phyloP scores from a whole-genome alignment of 2,329 filamentous ascomycete genomes.

The Aspergillus pseudotamarii region DNA sequence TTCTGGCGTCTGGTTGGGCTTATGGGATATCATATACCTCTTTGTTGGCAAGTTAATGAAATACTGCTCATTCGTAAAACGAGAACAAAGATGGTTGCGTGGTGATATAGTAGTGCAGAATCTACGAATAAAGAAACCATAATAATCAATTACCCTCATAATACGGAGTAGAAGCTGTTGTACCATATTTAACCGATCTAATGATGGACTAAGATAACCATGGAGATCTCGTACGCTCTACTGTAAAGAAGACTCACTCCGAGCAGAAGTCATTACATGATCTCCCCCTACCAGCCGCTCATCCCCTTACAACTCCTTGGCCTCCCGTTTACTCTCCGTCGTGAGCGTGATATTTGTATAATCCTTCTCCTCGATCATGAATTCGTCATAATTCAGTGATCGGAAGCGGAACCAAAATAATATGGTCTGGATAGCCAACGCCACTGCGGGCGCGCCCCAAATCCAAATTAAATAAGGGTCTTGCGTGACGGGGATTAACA shows the following conservation, averaged over 20 bases:
- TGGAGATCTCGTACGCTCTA: too few species aligned
- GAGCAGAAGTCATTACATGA: too few species aligned
- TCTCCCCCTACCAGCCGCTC: background rate
- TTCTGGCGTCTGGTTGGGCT: background rate
- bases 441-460: background rate
- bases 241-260: too few species aligned
- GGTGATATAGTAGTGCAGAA: background rate
- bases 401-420: background rate
- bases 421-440: background rate
- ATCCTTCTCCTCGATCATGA: background rate
- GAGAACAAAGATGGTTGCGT: too few species aligned
- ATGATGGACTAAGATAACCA: background rate
- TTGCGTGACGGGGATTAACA: background rate
- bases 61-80: background rate
- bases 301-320: background rate
- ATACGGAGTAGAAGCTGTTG: background rate
- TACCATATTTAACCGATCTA: background rate
- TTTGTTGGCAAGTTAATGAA: background rate
- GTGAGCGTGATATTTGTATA: background rate
- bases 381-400: background rate
- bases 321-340: background rate
- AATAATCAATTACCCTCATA: background rate
- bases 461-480: background rate
- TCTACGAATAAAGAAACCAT: too few species aligned
- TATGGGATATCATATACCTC: background rate